A percentile compares a stretch with the other conserved stretches of the same genome.
Evolutionary conservation across 2,329 filamentous ascomycete species (phyloP).

Genomic region (Curvularia eragrostidis): DNA sequence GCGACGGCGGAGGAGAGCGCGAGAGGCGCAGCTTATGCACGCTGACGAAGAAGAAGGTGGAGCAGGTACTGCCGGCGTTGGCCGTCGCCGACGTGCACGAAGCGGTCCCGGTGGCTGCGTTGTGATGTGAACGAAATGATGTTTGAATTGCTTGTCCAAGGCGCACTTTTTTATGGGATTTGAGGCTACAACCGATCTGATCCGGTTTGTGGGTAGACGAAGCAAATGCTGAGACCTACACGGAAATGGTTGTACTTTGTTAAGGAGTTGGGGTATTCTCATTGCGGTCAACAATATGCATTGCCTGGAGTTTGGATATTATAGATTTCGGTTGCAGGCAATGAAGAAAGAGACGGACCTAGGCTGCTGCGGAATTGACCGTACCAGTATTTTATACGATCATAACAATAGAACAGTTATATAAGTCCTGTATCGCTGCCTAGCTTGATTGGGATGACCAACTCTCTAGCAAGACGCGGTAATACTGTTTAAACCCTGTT

Average conservation of each 20-base stretch:
- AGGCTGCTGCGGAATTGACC: background rate
- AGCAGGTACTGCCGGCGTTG: slow-evolving; percentile 44
- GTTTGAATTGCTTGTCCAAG: background rate
- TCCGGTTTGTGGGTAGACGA: background rate
- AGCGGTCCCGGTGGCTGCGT: slow-evolving; percentile 56
- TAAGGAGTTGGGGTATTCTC: background rate
- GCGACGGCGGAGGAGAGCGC: slow-evolving; percentile 75
- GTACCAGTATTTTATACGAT: background rate
- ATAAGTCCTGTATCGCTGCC: too few relatives aligned
- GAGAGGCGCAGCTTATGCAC: slow-evolving; percentile 81
- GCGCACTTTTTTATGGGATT: background rate
- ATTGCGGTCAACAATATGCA: slow-evolving; percentile 1
- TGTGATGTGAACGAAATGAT: slow-evolving; percentile 53
- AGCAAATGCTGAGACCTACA: background rate
- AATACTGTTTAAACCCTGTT: background rate
- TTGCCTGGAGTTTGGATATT: slow-evolving; percentile 14
- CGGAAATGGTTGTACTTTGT: background rate
- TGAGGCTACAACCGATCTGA: background rate
- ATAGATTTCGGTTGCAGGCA: slow-evolving; percentile 9
- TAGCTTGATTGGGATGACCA: background rate
- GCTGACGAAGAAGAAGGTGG: slow-evolving; percentile 78
- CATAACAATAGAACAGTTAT: background rate
- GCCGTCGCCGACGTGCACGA: slow-evolving; percentile 55
- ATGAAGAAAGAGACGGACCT: background rate
- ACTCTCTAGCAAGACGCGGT: background rate